These are phyloP conservation scores for Trichoderma oligosporum DNA, from an alignment of 2,329 filamentous ascomycete species.

Conservation along the genomic window DNA sequence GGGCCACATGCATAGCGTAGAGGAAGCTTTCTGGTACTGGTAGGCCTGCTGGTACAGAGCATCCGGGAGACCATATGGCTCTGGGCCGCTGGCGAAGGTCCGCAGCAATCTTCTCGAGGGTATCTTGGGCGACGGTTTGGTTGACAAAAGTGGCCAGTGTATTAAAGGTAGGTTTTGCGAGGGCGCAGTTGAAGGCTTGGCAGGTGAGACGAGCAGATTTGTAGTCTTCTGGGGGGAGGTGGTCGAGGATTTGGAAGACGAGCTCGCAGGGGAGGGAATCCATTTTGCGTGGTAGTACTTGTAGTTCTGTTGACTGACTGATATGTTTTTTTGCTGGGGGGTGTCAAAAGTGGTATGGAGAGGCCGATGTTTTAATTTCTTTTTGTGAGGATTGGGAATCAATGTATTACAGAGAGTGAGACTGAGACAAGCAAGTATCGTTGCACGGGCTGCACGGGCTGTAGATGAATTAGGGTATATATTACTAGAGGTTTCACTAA, in stretches of 20 bases:
- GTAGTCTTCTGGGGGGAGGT: conserved; percentile 25
- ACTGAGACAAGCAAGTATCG: neutral
- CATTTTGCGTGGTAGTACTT: conserved; percentile 27
- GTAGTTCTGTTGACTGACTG: too few species aligned
- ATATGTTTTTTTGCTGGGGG: too few species aligned
- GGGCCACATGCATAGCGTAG: conserved; percentile 30
- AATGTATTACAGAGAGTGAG: neutral
- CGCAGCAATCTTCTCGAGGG: conserved; percentile 24
- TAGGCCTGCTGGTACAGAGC: conserved; percentile 30
- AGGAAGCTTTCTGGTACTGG: conserved; percentile 33
- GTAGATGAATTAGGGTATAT: neutral
- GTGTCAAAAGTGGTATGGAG: too few species aligned
- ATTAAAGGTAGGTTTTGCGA: conserved; percentile 29
- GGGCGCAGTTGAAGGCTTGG: conserved; percentile 32
- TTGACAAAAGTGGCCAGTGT: conserved; percentile 32
- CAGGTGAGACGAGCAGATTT: conserved; percentile 33
- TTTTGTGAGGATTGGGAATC: too few species aligned
- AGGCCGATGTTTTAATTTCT: too few species aligned
- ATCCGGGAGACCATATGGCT: conserved; percentile 37
- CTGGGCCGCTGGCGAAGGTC: conserved; percentile 26
- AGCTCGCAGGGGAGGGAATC: conserved; percentile 32
- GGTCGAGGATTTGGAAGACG: conserved; percentile 28
- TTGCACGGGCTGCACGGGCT: too few species aligned
- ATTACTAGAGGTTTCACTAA: neutral
- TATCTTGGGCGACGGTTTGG: conserved; percentile 25